Conservation (phyloP, 495 filamentous ascomycete species). For the Penicillium psychrofluorescens region DNA sequence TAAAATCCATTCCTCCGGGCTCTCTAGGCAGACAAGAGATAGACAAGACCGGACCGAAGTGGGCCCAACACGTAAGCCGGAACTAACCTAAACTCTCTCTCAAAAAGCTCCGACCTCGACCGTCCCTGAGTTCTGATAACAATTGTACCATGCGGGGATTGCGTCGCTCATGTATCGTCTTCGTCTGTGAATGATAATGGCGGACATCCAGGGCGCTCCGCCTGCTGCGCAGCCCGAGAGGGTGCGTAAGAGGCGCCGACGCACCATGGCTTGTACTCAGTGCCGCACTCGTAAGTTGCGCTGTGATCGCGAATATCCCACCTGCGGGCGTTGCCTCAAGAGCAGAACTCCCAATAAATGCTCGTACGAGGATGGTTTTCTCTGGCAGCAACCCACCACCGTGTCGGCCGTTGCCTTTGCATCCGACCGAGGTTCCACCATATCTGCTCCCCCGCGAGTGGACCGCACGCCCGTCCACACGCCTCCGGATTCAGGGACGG, state of each 20-base stretch:
- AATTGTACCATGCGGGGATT: neutral
- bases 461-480: conserved; percentile 22
- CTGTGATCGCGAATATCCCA: conserved; percentile 59
- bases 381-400: conserved; percentile 41
- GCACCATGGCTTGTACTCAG: conserved; percentile 37
- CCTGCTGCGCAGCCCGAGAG: conserved; percentile 14
- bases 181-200: neutral
- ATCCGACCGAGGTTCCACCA: conserved; percentile 21
- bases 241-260: conserved; percentile 34
- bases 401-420: conserved; percentile 21
- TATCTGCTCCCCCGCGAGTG: conserved; percentile 5
- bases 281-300: conserved; percentile 65
- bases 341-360: conserved; percentile 33
- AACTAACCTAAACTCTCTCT: too few relatives aligned
- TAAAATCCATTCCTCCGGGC: too few relatives aligned
- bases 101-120: neutral
- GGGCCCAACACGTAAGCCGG: too few relatives aligned
- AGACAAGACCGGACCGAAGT: too few relatives aligned
- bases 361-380: conserved; percentile 40
- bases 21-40: too few relatives aligned
- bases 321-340: conserved; percentile 57
- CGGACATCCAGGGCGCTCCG: conserved; percentile 7
- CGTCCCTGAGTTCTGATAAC: neutral
- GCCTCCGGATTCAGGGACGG: conserved; percentile 30
- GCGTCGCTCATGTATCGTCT: neutral